A percentile compares a stretch with the other conserved stretches of the same genome.
Evolutionary conservation across 2,329 filamentous ascomycete genomes (phyloP).

Genomic region (Penicillium sp.): DNA sequence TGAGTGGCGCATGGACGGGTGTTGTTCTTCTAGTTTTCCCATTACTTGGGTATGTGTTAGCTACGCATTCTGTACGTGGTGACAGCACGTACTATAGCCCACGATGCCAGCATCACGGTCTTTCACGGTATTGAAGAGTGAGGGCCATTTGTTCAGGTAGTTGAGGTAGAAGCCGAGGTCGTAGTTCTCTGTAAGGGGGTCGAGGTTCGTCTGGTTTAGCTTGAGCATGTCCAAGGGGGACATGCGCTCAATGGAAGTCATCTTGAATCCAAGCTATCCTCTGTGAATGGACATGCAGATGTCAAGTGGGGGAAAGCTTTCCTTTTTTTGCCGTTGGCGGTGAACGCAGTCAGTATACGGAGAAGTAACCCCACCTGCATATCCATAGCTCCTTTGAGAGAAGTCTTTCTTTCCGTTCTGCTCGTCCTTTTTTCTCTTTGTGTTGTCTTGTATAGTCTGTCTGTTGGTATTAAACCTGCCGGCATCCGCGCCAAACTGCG

Average conservation of each 20-base stretch:
- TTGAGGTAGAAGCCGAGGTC: constrained; percentile 93
- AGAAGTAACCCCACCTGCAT: constrained; percentile 7
- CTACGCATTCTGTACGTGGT: background rate
- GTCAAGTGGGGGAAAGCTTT: constrained; percentile 23
- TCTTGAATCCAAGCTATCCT: constrained; percentile 40
- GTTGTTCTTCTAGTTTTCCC: constrained; percentile 91
- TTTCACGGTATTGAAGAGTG: constrained; percentile 89
- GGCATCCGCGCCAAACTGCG: background rate
- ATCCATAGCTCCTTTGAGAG: constrained; percentile 2
- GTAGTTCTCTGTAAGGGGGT: constrained; percentile 97
- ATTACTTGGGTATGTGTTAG: constrained; percentile 65
- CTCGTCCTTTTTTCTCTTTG: constrained; percentile 1
- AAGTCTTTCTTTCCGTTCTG: constrained; percentile 4
- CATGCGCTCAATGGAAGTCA: constrained; percentile 87
- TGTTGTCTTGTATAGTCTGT: background rate
- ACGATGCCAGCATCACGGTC: constrained; percentile 85
- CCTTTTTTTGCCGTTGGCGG: constrained; percentile 22
- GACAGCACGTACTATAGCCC: constrained; percentile 74
- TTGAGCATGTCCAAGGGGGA: constrained; percentile 80
- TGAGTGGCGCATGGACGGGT: constrained; percentile 71
- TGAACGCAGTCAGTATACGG: background rate
- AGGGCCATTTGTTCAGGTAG: constrained; percentile 94
- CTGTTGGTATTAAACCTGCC: background rate
- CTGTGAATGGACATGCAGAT: background rate
- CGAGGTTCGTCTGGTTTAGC: constrained; percentile 92